Conservation (phyloP, 495 filamentous ascomycete genomes). For the Daldinia decipiens region DNA sequence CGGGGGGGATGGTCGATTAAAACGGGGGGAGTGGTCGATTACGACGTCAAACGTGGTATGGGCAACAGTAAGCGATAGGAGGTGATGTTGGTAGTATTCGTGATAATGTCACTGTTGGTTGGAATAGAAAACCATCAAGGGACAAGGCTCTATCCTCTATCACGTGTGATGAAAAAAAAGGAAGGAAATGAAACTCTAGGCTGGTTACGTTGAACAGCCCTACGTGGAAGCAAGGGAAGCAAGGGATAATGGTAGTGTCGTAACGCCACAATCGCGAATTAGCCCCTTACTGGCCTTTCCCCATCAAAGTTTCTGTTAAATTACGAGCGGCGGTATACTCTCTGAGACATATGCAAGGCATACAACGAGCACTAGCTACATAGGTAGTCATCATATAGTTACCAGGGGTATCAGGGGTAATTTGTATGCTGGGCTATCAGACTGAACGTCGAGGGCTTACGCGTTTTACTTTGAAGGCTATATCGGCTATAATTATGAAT, state of each 20-base stretch:
- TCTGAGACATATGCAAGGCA: not conserved
- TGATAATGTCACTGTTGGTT: not conserved
- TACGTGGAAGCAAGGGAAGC: not conserved
- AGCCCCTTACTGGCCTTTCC: slow-evolving; percentile 4
- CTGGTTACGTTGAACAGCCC: not conserved
- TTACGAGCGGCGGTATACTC: not conserved
- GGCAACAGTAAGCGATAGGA: not conserved
- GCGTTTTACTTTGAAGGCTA: not conserved
- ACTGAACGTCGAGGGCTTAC: not conserved
- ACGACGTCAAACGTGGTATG: not conserved
- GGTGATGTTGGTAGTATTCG: not conserved
- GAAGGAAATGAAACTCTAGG: not conserved
- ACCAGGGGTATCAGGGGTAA: not conserved
- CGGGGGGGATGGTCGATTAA: too few relatives aligned
- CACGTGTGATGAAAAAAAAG: not conserved
- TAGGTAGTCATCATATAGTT: not conserved
- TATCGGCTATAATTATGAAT: not conserved
- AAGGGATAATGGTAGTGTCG: slow-evolving; percentile 3
- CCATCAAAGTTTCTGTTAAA: slow-evolving; percentile 1
- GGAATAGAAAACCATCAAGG: not conserved
- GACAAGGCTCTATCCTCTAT: not conserved
- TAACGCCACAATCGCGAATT: slow-evolving; percentile 1
- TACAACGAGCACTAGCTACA: not conserved
- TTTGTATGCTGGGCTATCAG: not conserved
- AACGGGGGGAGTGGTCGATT: not conserved